A percentile compares a stretch with the other conserved stretches of the same genome.
These are phyloP conservation scores for Taxillus chinensis DNA, from an alignment of 164 flowering plant genomes.

Conservation along the genomic window DNA sequence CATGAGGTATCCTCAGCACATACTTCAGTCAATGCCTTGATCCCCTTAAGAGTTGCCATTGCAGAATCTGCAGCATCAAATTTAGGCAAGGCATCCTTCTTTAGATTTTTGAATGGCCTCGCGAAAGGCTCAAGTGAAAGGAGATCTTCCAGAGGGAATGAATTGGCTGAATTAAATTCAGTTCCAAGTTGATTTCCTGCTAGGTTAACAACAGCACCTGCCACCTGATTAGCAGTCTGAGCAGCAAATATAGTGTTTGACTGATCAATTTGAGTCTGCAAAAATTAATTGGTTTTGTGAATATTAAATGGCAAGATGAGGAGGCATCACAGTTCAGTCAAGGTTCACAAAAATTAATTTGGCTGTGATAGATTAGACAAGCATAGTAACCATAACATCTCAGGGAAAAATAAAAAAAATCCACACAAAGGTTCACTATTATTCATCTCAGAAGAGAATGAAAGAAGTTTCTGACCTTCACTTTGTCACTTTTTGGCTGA, in stretches of 20 bases:
- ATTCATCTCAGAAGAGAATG: neutral
- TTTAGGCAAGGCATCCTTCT: conserved; percentile 49
- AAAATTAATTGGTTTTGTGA: conserved; percentile 10
- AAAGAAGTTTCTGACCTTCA: conserved; percentile 42
- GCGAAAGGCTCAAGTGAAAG: conserved; percentile 76
- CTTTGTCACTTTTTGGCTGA: conserved; percentile 49
- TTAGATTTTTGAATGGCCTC: conserved; percentile 46
- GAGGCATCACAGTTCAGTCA: neutral
- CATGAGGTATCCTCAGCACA: conserved; percentile 55
- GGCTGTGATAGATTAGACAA: too few relatives aligned
- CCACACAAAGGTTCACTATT: neutral
- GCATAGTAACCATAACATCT: too few relatives aligned
- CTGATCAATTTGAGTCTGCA: conserved; percentile 86
- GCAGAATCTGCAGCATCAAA: conserved; percentile 86
- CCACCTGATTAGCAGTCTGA: conserved; percentile 54
- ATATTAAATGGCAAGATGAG: neutral
- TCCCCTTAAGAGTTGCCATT: conserved; percentile 75
- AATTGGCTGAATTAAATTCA: conserved; percentile 27
- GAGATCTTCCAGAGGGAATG: conserved; percentile 60
- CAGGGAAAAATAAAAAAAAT: too few relatives aligned
- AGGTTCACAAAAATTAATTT: neutral
- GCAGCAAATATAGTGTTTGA: conserved; percentile 51
- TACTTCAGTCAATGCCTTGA: conserved; percentile 72
- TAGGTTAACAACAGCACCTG: conserved; percentile 65
- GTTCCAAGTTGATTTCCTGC: conserved; percentile 48